Evolutionary conservation across 768 basidiomycete genomes (phyloP).

Genomic region (Boletus reticulatus): DNA sequence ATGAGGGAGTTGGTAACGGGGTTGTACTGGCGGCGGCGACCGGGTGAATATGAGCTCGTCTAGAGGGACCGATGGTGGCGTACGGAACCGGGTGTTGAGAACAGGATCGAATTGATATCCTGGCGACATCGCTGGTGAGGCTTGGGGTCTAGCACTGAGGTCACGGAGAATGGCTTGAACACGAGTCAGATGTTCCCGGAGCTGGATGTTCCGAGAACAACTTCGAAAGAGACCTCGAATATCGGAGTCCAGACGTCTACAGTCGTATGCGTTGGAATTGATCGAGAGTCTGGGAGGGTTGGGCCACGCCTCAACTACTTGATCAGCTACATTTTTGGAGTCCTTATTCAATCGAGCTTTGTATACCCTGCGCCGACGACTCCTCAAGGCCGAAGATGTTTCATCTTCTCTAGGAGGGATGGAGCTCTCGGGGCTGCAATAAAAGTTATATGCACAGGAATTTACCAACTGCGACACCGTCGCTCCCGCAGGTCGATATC

Average conservation of each 20-base stretch:
- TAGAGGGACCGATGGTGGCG: not conserved
- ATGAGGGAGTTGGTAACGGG: not conserved
- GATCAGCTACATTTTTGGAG: not conserved
- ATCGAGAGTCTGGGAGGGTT: not conserved
- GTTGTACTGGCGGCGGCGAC: not conserved
- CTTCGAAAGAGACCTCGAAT: not conserved
- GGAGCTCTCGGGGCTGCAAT: not conserved
- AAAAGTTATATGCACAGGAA: not conserved
- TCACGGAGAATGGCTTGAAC: not conserved
- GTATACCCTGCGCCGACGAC: not conserved
- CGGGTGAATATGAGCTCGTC: slow-evolving; percentile 1
- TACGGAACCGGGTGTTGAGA: not conserved
- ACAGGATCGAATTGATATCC: not conserved
- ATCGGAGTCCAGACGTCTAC: not conserved
- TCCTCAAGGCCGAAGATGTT: not conserved
- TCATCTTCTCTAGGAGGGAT: not conserved
- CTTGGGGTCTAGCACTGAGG: not conserved
- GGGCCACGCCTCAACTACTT: not conserved
- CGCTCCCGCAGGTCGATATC: not conserved
- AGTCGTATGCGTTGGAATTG: not conserved
- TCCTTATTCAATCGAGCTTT: rapidly evolving
- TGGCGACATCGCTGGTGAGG: not conserved
- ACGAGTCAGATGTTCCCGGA: not conserved
- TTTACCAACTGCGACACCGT: not conserved
- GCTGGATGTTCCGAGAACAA: not conserved